Base-by-base conservation (phyloP, 805 yeast genomes). In the Starmerella sp. region DNA sequence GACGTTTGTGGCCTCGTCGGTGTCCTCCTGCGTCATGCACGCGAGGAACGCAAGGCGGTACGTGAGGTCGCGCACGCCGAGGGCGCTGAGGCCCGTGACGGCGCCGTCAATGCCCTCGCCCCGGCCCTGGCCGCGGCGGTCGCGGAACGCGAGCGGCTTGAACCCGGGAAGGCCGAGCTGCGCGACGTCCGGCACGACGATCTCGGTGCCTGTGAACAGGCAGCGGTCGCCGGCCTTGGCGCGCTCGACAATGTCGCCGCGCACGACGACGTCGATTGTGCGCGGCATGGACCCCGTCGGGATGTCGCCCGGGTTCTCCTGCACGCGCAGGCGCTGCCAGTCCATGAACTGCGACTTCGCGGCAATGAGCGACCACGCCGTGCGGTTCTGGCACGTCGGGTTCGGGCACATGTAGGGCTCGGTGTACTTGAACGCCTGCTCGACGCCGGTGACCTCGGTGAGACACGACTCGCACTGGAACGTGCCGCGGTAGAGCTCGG, bases 241-340 rank as follows among this genome's bases (percentile, higher is more conserved):
- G 61, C 89, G 77, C 67, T 91, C 98, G 8, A 93, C 97, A 53
- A 88, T 77, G 62, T 91, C 97, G 51, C 97, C 97, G 63, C 98
- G 77, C 56, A 91, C 71, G 51, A 91, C 85, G 29, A 91, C 91
- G 68, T 91, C 98, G 64, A 91, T 70, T 1, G 96, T 91, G 68
- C 98, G 80, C 30, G 98, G 98, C 98, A 91, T 91, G 4, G 97
- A 89, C 32, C 98, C 98, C 0, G 96, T 88, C 31, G 98, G 98
- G 55, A 91, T 91, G 70, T 91, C 97, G 63, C 77, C 85, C n/a
- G 97, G 83, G 65, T 91, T 93, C 66, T 91, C 98, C 68, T 91
- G 98, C 60, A 91, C 85, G 63, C 97, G 80, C 30, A 89, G 91
- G 61, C 85, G 85, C 69, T 91, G 98, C 98, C 98, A 91, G 74